Evolutionary conservation across 352 stramenopile species (phyloP).

Genomic region (Pythium aphanidermatum): DNA sequence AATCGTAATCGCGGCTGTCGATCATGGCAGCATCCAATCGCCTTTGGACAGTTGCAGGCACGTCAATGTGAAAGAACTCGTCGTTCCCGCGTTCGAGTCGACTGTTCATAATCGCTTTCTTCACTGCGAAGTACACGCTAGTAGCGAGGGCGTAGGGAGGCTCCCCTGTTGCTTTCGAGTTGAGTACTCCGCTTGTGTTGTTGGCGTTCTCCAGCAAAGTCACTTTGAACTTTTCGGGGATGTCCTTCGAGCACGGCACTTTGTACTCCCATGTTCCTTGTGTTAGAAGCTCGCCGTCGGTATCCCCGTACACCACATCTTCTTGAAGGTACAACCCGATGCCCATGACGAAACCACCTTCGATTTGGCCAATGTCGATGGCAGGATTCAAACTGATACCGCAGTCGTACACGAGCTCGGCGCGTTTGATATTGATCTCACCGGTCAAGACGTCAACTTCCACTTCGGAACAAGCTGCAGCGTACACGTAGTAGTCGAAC

Average conservation of each 20-base stretch:
- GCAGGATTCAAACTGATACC: constrained; percentile 41
- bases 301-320: constrained; percentile 23
- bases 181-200: constrained; percentile 28
- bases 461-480: constrained; percentile 31
- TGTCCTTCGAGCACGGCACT: constrained; percentile 31
- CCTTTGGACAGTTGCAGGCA: constrained; percentile 34
- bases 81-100: constrained; percentile 24
- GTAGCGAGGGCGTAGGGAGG: constrained; percentile 33
- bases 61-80: constrained; percentile 32
- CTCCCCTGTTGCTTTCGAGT: constrained; percentile 43
- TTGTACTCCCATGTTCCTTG: constrained; percentile 58
- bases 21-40: constrained; percentile 31
- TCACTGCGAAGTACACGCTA: constrained; percentile 38
- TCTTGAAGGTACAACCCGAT: constrained; percentile 48
- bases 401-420: constrained; percentile 50
- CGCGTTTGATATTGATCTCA: constrained; percentile 33
- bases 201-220: constrained; percentile 29
- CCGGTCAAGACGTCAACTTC: constrained; percentile 56
- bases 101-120: constrained; percentile 28
- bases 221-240: constrained; percentile 38
- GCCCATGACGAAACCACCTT: constrained; percentile 52
- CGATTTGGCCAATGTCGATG: constrained; percentile 60
- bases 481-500: constrained; percentile 44
- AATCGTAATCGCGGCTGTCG: constrained; percentile 19
- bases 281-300: constrained; percentile 21